Base-by-base conservation (phyloP, 108 stramenopile species). In the Nannochloropsis oceanica region DNA sequence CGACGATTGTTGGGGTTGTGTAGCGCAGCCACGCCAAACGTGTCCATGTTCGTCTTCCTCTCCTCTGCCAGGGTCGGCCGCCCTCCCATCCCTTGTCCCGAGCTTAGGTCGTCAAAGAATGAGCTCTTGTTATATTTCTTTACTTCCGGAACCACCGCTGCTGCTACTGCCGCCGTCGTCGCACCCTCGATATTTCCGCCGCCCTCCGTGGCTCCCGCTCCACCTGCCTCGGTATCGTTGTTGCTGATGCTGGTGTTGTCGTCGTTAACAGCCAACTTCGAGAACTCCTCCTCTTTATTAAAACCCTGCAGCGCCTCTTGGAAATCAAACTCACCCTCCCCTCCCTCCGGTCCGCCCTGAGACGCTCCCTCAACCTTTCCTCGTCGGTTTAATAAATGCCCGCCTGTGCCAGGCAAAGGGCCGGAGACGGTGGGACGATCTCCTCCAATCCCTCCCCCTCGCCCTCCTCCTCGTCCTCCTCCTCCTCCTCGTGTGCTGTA, bases 11-110 rank as follows among this genome's bases (percentile, higher is more conserved):
- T 82, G 27, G 85, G 26, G 26, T 88, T 82, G 25, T 86, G 85
- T 14, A 90, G 25, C 44, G 89, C 89, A 12, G 89, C 89, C 14
- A 84, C 89, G 59, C 90, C 90, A 46, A 90, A 90, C 24, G 90
- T 90, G 10, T 90, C 90, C 90, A 86, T 89, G 82, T 90, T 90
- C 13, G 89, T 84, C 34, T 90, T 85, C 84, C 89, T 81, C 87
- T 90, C 90, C 27, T 86, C 85, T 24, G 43, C 82, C 43, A 80
- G 44, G 24, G 84, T 43, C 24, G 84, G 43, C 43, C 89, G 46
- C 22, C 46, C 44, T 82, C 44, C 85, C 87, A 82, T 90, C 87
- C 84, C 89, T 44, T 42, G 83, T 79, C 59, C 59, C 59, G 59
- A n/a, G 59, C 59, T 73, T n/a, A 86, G 25, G 25, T 89, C 87